phyloP scores from a whole-genome alignment of 1,284 basidiomycete genomes.

The Fomitopsis palustris region DNA sequence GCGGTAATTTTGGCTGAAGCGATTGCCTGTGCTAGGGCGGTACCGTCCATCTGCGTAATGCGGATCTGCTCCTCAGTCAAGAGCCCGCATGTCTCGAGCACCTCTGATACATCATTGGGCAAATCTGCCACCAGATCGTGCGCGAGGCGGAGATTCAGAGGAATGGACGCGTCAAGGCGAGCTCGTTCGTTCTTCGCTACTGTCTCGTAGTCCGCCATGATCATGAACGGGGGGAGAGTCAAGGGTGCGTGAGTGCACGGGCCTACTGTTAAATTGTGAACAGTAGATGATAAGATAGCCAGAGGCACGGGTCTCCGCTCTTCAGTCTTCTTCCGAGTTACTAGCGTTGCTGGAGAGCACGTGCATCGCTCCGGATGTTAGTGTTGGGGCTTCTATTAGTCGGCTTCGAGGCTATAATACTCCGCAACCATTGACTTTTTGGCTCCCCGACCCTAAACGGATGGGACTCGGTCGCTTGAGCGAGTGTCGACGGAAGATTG shows the following conservation, averaged over 20 bases:
- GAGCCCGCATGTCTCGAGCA: slow-evolving; percentile 37
- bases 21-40: slow-evolving; percentile 19
- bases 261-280: not conserved
- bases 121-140: not conserved
- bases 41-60: slow-evolving; percentile 38
- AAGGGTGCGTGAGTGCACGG: not conserved
- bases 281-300: not conserved
- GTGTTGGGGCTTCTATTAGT: too few relatives aligned
- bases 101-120: slow-evolving; percentile 4
- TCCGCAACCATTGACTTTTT: too few relatives aligned
- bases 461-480: too few relatives aligned
- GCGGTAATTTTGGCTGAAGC: slow-evolving; percentile 20
- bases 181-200: not conserved
- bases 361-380: too few relatives aligned
- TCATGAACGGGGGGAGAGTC: not conserved
- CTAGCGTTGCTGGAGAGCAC: too few relatives aligned
- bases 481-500: too few relatives aligned
- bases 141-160: not conserved
- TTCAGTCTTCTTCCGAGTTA: not conserved
- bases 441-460: too few relatives aligned
- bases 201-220: not conserved
- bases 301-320: not conserved
- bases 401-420: too few relatives aligned
- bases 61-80: slow-evolving; percentile 36
- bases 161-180: slow-evolving; percentile 1